Evolutionary conservation across 768 basidiomycete species (phyloP).

Genomic region (Russula sp.): DNA sequence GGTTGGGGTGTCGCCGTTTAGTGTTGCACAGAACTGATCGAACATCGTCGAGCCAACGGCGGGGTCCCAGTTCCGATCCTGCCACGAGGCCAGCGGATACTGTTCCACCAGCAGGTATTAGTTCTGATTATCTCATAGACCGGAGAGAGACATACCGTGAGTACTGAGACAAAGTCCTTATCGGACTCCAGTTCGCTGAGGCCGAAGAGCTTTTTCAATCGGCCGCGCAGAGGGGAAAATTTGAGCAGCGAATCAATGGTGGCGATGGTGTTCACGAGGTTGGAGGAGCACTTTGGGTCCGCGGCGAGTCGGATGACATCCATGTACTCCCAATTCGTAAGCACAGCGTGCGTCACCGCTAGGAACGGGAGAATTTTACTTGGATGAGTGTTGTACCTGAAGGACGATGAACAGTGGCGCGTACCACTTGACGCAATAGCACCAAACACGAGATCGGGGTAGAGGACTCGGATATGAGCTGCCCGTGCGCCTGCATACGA

Average conservation of each 20-base stretch:
- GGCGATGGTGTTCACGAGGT: conserved; percentile 51
- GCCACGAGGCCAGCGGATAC: conserved; percentile 69
- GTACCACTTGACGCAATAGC: conserved; percentile 83
- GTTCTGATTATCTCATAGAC: not conserved
- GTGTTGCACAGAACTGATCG: conserved; percentile 56
- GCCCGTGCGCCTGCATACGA: conserved; percentile 93
- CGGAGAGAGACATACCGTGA: conserved; percentile 41
- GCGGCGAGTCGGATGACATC: conserved; percentile 73
- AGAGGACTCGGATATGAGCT: conserved; percentile 85
- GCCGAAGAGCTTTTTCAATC: conserved; percentile 75
- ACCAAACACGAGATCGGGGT: conserved; percentile 83
- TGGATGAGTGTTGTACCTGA: not conserved
- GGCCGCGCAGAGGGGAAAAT: conserved; percentile 38
- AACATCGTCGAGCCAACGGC: conserved; percentile 53
- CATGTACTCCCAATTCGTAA: conserved; percentile 85
- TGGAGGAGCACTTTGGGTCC: conserved; percentile 53
- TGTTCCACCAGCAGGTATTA: conserved; percentile 27
- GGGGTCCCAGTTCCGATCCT: conserved; percentile 85
- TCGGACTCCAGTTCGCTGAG: conserved; percentile 60
- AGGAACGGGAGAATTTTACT: not conserved
- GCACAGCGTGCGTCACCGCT: conserved; percentile 81
- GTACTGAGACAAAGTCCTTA: conserved; percentile 69
- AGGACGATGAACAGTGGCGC: conserved; percentile 21
- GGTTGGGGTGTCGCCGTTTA: conserved; percentile 29
- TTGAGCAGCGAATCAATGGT: conserved; percentile 61